Percentiles rank a stretch among this genome's conserved stretches.
Conservation (phyloP, 164 flowering plant genomes). For the Echeveria elegans region DNA sequence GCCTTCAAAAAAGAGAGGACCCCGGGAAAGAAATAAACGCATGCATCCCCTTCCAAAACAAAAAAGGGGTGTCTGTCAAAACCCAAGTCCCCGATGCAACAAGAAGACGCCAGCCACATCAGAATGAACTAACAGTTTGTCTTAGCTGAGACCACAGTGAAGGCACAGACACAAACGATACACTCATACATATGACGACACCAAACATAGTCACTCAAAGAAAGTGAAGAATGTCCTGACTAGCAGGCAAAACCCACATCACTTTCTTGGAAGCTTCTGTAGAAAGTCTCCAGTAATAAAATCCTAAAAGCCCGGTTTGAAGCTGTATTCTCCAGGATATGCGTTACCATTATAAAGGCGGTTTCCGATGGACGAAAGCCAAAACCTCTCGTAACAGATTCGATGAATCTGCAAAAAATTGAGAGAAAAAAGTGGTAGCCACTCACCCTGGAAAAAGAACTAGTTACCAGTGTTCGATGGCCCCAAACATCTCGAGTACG, state of each 20-base stretch:
- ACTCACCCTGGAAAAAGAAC: constrained; percentile 6
- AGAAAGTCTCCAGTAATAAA: constrained; percentile 1
- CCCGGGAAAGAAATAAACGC: not conserved
- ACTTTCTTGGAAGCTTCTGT: not conserved
- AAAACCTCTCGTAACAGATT: constrained; percentile 8
- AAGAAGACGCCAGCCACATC: not conserved
- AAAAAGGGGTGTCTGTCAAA: not conserved
- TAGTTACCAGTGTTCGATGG: not conserved
- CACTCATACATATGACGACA: not conserved
- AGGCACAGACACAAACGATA: not conserved
- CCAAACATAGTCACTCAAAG: not conserved
- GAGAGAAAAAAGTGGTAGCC: constrained; percentile 1
- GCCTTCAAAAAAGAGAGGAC: not conserved
- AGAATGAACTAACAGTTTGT: not conserved
- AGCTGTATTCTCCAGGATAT: constrained; percentile 6
- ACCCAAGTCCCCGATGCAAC: not conserved
- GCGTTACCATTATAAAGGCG: not conserved
- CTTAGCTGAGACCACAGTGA: not conserved
- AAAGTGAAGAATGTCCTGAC: not conserved
- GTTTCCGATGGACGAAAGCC: not conserved
- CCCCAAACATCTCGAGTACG: constrained; percentile 4
- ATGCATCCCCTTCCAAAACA: not conserved
- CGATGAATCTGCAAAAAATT: not conserved
- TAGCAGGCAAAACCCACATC: not conserved
- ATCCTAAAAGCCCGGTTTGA: not conserved